Percentiles rank a stretch among this genome's conserved stretches.
Evolutionary conservation across 2,329 filamentous ascomycete genomes (phyloP).

Genomic region (Phialophora expanda): DNA sequence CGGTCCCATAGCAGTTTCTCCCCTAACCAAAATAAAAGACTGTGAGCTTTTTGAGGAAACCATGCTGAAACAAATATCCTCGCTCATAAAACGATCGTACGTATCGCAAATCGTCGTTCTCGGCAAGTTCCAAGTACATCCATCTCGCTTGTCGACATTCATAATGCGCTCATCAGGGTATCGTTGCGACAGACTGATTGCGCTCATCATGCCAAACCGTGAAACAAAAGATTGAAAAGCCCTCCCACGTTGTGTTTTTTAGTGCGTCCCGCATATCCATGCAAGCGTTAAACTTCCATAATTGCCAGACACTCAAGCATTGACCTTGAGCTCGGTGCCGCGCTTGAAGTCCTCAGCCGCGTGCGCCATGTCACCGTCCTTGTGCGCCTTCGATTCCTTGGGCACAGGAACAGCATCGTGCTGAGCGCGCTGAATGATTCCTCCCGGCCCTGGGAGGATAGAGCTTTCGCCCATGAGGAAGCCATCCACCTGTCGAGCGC

Average conservation of each 20-base stretch:
- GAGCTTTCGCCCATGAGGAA: slow-evolving; percentile 79
- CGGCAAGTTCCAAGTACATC: slow-evolving; percentile 15
- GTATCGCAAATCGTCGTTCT: slow-evolving; percentile 19
- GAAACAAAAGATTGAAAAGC: slow-evolving; percentile 17
- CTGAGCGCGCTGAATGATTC: slow-evolving; percentile 82
- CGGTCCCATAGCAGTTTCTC: slow-evolving; percentile 5
- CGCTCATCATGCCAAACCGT: slow-evolving; percentile 19
- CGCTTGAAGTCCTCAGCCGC: slow-evolving; percentile 32
- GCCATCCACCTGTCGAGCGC: slow-evolving; percentile 87
- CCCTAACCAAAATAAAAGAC: slow-evolving; percentile 2
- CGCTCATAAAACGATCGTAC: slow-evolving; percentile 30
- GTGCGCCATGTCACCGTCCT: slow-evolving; percentile 36
- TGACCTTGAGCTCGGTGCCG: slow-evolving; percentile 26
- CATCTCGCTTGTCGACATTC: slow-evolving; percentile 13
- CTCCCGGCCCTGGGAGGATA: slow-evolving; percentile 84
- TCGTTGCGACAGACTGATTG: slow-evolving; percentile 14
- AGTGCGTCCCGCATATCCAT: slow-evolving; percentile 2
- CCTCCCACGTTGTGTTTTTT: slow-evolving; percentile 9
- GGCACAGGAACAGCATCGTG: slow-evolving; percentile 49
- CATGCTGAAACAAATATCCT: slow-evolving; percentile 14
- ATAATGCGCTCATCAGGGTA: slow-evolving; percentile 24
- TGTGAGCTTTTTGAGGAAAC: neutral
- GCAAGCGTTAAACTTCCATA: neutral
- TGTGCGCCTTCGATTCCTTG: slow-evolving; percentile 30
- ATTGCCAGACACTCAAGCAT: slow-evolving; percentile 19